These are phyloP conservation scores for Mychonastes homosphaera DNA, from an alignment of 139 green algal species.

Conservation along the genomic window DNA sequence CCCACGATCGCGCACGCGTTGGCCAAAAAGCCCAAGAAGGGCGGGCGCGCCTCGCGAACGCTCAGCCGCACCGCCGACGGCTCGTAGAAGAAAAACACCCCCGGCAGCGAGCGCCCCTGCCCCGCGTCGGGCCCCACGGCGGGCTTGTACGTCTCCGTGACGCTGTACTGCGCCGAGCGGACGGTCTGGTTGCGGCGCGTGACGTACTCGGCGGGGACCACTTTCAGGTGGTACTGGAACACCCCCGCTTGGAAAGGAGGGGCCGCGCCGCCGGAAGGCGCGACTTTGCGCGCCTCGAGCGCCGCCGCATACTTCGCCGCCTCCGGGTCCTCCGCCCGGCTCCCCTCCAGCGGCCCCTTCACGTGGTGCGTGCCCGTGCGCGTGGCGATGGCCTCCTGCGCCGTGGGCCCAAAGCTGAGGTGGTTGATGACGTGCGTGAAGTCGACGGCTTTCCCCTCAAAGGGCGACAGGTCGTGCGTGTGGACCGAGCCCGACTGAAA, in stretches of 20 bases:
- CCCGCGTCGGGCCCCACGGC: neutral
- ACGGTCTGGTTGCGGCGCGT: slow-evolving; percentile 50
- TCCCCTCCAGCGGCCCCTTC: neutral
- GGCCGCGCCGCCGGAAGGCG: neutral
- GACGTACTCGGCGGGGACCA: slow-evolving; percentile 86
- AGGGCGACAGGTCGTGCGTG: slow-evolving; percentile 86
- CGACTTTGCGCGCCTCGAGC: neutral
- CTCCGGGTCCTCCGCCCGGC: slow-evolving; percentile 37
- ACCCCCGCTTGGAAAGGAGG: too few relatives aligned
- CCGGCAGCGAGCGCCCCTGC: slow-evolving; percentile 51
- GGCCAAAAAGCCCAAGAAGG: slow-evolving; percentile 88
- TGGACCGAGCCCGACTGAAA: slow-evolving; percentile 86
- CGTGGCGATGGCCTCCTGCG: neutral
- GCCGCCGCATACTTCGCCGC: slow-evolving; percentile 13
- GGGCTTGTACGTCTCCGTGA: slow-evolving; percentile 65
- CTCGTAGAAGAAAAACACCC: slow-evolving; percentile 98
- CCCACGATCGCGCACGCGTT: slow-evolving; percentile 91
- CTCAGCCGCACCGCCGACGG: slow-evolving; percentile 68
- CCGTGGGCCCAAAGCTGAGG: slow-evolving; percentile 41
- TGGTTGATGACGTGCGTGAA: slow-evolving; percentile 74
- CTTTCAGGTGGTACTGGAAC: slow-evolving; percentile 97
- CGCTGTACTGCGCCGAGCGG: slow-evolving; percentile 86
- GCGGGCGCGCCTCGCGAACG: slow-evolving; percentile 58
- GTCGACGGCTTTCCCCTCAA: slow-evolving; percentile 48
- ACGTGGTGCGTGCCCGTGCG: neutral